These are phyloP conservation scores for Alectoria sarmentosa DNA, from an alignment of 495 filamentous ascomycete genomes.

Conservation along the genomic window DNA sequence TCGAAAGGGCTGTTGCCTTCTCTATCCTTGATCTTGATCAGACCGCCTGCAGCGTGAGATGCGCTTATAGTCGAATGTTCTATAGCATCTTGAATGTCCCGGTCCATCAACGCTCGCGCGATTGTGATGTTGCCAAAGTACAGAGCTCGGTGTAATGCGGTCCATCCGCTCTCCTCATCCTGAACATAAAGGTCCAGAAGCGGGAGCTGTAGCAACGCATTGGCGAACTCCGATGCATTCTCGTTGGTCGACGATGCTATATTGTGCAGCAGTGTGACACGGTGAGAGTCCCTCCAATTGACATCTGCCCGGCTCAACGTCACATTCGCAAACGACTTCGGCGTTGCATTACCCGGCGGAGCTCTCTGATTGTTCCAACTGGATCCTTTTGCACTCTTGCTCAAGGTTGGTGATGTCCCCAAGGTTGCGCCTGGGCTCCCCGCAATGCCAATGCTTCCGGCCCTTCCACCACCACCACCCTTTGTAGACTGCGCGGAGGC, in stretches of 20 bases:
- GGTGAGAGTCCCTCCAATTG: conserved; percentile 71
- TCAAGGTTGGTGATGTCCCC: conserved; percentile 41
- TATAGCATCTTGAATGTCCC: conserved; percentile 61
- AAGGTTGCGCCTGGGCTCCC: conserved; percentile 44
- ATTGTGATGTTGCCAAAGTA: conserved; percentile 90
- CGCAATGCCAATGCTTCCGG: conserved; percentile 33
- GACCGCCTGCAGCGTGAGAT: conserved; percentile 45
- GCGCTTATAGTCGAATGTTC: conserved; percentile 41
- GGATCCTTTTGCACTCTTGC: conserved; percentile 37
- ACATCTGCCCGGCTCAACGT: conserved; percentile 63
- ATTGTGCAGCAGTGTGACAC: conserved; percentile 79
- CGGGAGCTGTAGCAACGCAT: conserved; percentile 70
- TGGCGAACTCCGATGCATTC: conserved; percentile 63
- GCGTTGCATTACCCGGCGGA: not conserved
- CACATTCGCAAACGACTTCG: conserved; percentile 8
- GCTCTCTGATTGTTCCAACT: conserved; percentile 28
- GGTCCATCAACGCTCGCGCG: conserved; percentile 68
- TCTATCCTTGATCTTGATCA: conserved; percentile 92
- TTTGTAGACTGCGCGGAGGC: conserved; percentile 28
- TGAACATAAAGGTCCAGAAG: conserved; percentile 78
- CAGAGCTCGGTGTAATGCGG: conserved; percentile 82
- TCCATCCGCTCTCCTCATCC: conserved; percentile 93
- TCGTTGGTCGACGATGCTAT: conserved; percentile 66
- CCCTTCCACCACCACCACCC: conserved; percentile 31
- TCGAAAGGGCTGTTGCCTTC: conserved; percentile 95